These are phyloP conservation scores for Pyrenochaeta sp. DNA, from an alignment of 2,329 filamentous ascomycete species.

Conservation along the genomic window DNA sequence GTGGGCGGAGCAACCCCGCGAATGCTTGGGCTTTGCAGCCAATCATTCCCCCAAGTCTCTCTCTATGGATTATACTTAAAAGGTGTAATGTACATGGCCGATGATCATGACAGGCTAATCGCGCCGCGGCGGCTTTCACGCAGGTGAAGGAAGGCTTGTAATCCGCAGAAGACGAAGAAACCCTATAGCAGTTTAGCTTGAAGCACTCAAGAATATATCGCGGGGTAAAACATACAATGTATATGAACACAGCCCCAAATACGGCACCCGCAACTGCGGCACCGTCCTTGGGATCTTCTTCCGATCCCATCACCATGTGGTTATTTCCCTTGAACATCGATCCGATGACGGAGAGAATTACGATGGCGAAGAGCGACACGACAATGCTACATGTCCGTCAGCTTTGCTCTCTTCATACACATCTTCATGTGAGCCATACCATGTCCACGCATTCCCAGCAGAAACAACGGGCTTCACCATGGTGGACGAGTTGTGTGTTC, in stretches of 20 bases:
- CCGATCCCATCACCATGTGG: constrained; percentile 82
- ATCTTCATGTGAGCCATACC: constrained; percentile 66
- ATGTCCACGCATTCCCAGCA: constrained; percentile 92
- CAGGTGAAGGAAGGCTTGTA: constrained; percentile 86
- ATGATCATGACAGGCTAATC: constrained; percentile 72
- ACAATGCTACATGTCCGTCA: constrained; percentile 67
- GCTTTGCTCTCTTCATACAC: constrained; percentile 5
- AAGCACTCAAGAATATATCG: background rate
- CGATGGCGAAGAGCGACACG: constrained; percentile 70
- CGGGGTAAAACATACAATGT: constrained; percentile 72
- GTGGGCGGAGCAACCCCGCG: background rate
- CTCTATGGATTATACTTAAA: background rate
- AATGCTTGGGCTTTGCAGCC: background rate
- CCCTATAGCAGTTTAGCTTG: constrained; percentile 54
- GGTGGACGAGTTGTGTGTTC: constrained; percentile 30
- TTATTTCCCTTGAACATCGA: constrained; percentile 80
- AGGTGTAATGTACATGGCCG: background rate
- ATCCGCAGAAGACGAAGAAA: constrained; percentile 90
- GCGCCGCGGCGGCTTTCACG: constrained; percentile 84
- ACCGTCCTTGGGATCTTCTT: constrained; percentile 74
- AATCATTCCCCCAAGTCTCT: background rate
- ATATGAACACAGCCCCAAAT: constrained; percentile 88
- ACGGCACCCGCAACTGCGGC: constrained; percentile 82
- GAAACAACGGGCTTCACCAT: constrained; percentile 99
- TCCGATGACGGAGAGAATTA: constrained; percentile 72